Conservation (phyloP, 2,329 filamentous ascomycete species). For the Ceratocystis cacaofunesta region DNA sequence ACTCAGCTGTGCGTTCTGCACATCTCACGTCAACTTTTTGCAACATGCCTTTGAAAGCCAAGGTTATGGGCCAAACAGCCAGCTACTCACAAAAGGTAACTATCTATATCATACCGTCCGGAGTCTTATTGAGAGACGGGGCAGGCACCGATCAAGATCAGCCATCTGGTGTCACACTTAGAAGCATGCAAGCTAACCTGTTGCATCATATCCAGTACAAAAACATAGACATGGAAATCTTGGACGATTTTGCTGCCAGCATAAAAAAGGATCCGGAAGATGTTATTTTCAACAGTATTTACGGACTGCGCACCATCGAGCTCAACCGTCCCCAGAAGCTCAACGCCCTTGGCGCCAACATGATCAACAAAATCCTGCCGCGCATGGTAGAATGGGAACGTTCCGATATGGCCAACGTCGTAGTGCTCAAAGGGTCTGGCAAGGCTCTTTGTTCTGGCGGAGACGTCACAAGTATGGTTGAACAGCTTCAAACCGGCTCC, state of each 20-base stretch:
- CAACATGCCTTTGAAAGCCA: constrained; percentile 69
- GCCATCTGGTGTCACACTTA: background rate
- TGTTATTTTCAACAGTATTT: constrained; percentile 79
- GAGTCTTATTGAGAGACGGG: background rate
- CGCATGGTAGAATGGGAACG: constrained; percentile 86
- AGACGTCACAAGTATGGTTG: constrained; percentile 67
- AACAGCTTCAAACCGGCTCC: constrained; percentile 57
- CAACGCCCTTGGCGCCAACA: constrained; percentile 85
- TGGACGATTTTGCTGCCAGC: background rate
- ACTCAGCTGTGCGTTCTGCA: constrained; percentile 32
- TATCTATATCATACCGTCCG: background rate
- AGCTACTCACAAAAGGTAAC: constrained; percentile 12
- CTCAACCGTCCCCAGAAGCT: constrained; percentile 86
- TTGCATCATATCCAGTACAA: background rate
- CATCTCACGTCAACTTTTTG: constrained; percentile 25
- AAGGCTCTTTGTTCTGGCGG: constrained; percentile 87
- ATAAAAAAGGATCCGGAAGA: constrained; percentile 49
- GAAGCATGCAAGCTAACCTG: background rate
- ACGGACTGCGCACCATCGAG: constrained; percentile 81
- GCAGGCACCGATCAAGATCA: background rate
- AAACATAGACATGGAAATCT: constrained; percentile 1
- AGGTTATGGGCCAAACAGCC: constrained; percentile 30
- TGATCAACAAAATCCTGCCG: constrained; percentile 88
- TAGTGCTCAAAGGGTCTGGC: constrained; percentile 84
- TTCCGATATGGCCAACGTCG: constrained; percentile 81